Conservation (phyloP, 805 yeast species). For the Spathaspora boniae region DNA sequence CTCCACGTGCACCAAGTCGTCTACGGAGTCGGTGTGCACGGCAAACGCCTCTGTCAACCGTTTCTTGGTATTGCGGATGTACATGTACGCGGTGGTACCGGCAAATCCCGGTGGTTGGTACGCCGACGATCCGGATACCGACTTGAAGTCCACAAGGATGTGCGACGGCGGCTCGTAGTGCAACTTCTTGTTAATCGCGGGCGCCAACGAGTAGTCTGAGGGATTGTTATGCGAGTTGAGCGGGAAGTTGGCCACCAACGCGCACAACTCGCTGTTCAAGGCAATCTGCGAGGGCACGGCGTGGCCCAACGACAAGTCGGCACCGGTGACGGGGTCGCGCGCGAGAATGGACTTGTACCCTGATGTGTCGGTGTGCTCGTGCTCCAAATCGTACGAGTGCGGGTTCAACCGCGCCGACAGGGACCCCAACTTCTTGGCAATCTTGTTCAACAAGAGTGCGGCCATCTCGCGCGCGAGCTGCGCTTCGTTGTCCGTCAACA, state of each 20-base stretch:
- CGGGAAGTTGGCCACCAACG: conserved; percentile 73
- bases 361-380: conserved; percentile 45
- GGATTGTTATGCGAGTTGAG: conserved; percentile 30
- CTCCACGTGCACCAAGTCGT: conserved; percentile 54
- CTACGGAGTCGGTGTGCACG: conserved; percentile 57
- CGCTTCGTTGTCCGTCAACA: conserved; percentile 54
- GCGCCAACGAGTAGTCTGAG: conserved; percentile 35
- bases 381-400: conserved; percentile 38
- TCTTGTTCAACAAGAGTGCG: conserved; percentile 50
- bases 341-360: conserved; percentile 69
- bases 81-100: conserved; percentile 71
- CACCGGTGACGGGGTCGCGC: conserved; percentile 59
- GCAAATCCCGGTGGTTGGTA: conserved; percentile 63
- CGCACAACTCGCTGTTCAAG: conserved; percentile 63
- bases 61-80: conserved; percentile 59
- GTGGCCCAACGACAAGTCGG: conserved; percentile 40
- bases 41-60: conserved; percentile 79
- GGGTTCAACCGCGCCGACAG: conserved; percentile 37
- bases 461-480: conserved; percentile 47
- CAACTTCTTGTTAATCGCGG: conserved; percentile 46
- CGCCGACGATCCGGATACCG: conserved; percentile 56
- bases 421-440: conserved; percentile 56
- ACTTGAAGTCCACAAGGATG: conserved; percentile 71
- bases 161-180: conserved; percentile 56
- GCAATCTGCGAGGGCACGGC: conserved; percentile 59